phyloP scores from a whole-genome alignment of 257 asterid species.

The Eustoma russellianum region DNA sequence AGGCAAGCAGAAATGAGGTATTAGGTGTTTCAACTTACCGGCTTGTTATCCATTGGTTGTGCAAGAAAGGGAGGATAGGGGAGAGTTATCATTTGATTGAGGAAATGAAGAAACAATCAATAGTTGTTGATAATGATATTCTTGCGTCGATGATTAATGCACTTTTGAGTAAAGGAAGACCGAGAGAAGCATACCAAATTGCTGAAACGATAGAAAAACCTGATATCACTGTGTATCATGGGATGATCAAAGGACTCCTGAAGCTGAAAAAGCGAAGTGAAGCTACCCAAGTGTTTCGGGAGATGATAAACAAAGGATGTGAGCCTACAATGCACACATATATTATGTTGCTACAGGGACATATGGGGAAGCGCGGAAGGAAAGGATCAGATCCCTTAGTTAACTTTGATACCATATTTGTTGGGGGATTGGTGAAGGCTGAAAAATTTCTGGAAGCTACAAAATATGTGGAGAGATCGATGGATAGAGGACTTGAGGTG shows the following conservation, averaged over 20 bases:
- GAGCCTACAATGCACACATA: conserved; percentile 96
- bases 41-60: conserved; percentile 73
- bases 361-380: conserved; percentile 84
- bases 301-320: conserved; percentile 68
- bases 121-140: conserved; percentile 37
- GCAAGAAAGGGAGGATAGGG: conserved; percentile 59
- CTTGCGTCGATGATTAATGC: conserved; percentile 46
- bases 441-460: conserved; percentile 62
- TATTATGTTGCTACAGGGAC: conserved; percentile 85
- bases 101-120: conserved; percentile 62
- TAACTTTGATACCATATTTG: conserved; percentile 85
- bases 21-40: conserved; percentile 46
- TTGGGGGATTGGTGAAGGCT: conserved; percentile 79
- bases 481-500: conserved; percentile 59
- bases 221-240: conserved; percentile 58
- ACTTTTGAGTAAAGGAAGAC: conserved; percentile 52
- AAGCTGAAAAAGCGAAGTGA: conserved; percentile 57
- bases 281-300: conserved; percentile 82
- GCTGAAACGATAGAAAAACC: conserved; percentile 39
- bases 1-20: conserved; percentile 34
- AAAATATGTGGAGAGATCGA: conserved; percentile 73
- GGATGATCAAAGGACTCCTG: conserved; percentile 80
- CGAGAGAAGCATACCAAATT: conserved; percentile 47
- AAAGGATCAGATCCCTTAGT: conserved; percentile 78
- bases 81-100: conserved; percentile 46